Evolutionary conservation across 1,139 yeast species (phyloP).

Genomic region (Blastobotrys malaysiensis): DNA sequence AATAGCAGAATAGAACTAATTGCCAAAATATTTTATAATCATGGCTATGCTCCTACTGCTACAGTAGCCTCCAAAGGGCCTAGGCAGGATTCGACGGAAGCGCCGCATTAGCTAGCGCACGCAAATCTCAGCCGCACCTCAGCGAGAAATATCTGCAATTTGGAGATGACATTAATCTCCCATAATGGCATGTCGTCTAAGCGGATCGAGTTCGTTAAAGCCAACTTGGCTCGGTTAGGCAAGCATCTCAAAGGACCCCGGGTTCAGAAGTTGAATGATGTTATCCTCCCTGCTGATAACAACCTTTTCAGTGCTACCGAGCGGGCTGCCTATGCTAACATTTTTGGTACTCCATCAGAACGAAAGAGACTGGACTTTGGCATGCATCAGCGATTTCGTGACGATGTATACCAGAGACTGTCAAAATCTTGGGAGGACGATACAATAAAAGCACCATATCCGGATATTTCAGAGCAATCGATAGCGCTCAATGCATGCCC

Average conservation of each 20-base stretch:
- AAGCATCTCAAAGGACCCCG: background rate
- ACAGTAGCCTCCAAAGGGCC: too few species aligned
- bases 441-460: background rate
- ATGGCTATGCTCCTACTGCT: too few species aligned
- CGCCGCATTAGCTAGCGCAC: background rate
- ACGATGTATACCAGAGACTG: background rate
- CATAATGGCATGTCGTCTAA: background rate
- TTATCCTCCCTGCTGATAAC: background rate
- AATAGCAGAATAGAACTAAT: background rate
- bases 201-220: background rate
- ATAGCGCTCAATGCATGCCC: background rate
- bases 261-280: background rate
- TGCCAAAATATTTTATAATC: background rate
- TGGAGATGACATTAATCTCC: background rate
- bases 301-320: background rate
- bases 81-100: too few species aligned
- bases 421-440: background rate
- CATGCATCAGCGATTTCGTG: background rate
- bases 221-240: background rate
- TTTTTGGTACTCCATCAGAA: background rate
- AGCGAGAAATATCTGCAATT: background rate
- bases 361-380: background rate
- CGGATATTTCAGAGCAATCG: background rate
- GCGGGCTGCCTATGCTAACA: background rate
- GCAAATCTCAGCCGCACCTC: background rate